Conservation (phyloP, 2,329 filamentous ascomycete genomes). For the Alternaria brassicicola region DNA sequence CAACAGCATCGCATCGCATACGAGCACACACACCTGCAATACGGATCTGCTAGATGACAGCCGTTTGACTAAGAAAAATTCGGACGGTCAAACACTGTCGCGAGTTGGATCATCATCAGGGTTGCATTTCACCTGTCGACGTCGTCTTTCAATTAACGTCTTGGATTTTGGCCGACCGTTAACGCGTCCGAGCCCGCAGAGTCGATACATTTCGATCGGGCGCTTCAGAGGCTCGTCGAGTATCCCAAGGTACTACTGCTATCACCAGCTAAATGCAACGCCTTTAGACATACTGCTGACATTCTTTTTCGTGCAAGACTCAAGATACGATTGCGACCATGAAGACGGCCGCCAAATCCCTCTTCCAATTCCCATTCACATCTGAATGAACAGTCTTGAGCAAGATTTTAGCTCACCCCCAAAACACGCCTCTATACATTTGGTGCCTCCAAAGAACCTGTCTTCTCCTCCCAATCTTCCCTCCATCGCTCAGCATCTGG, state of each 20-base stretch:
- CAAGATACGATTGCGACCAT: not conserved
- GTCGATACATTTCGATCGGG: too few species aligned
- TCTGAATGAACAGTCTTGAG: not conserved
- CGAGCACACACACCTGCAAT: not conserved
- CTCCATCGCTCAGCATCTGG: not conserved
- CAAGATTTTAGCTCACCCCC: not conserved
- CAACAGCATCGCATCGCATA: slow-evolving; percentile 1
- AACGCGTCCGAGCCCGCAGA: too few species aligned
- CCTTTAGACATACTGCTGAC: not conserved
- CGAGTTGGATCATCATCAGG: not conserved
- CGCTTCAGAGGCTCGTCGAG: too few species aligned
- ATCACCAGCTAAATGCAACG: not conserved
- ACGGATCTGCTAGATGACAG: not conserved
- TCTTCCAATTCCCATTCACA: not conserved
- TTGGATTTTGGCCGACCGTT: too few species aligned
- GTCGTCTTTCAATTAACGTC: not conserved
- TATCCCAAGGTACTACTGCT: not conserved
- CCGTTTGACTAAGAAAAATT: not conserved
- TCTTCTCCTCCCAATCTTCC: not conserved
- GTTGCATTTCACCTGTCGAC: not conserved
- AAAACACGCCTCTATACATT: not conserved
- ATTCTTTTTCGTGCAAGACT: not conserved
- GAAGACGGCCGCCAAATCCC: not conserved
- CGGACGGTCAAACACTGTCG: not conserved
- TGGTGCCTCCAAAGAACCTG: too few species aligned